Base-by-base conservation (phyloP, 352 stramenopile species). In the Elongisporangium anandrum region DNA sequence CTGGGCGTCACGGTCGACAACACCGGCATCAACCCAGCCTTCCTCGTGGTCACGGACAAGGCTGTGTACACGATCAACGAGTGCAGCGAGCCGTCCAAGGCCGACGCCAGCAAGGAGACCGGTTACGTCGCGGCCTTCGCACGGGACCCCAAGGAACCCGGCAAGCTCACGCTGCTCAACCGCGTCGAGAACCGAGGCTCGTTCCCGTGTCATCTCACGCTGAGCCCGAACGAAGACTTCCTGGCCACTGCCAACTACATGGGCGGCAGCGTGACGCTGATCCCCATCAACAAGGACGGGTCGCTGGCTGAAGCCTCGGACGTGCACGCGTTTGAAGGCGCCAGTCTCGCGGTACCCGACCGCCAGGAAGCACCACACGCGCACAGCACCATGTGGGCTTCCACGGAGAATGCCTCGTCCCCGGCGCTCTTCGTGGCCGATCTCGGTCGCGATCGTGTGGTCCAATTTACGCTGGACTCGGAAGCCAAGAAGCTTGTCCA, bases 21-120 rank as follows among this genome's bases (percentile, higher is more conserved):
- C 54, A 63, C 71, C 1, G 85, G 85, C n/a, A 70, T 83, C 50
- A 95, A 95, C 56, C 83, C 85, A 24, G 87, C 72, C 17, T 93
- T 81, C 69, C 56, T 95, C 23, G 63, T 63, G 45, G 66, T 70
- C 54, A 77, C 73, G n/a, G 22, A 56, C 24, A 68, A 60, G 2
- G 69, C 64, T 20, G 64, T 90, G 2, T 92, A 92, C 68, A 72
- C 57, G 7, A 75, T 92, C 34, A 95, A 90, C 64, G 85, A 95
- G 64, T 80, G 70, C 59, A 68, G 75, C 34, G 79, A 84, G 38
- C 64, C 75, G 38, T 78, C 70, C 8, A 20, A 59, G 29, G 21
- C 61, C 6, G 69, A 57, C 15, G 23, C 73, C 1, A 55, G 55
- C 5, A 59, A 78, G 21, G 54, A 69, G 29, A 92, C 85, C 19